Conservation (phyloP, 202 grass and related monocot genomes). For the Tripidium arundinaceum region DNA sequence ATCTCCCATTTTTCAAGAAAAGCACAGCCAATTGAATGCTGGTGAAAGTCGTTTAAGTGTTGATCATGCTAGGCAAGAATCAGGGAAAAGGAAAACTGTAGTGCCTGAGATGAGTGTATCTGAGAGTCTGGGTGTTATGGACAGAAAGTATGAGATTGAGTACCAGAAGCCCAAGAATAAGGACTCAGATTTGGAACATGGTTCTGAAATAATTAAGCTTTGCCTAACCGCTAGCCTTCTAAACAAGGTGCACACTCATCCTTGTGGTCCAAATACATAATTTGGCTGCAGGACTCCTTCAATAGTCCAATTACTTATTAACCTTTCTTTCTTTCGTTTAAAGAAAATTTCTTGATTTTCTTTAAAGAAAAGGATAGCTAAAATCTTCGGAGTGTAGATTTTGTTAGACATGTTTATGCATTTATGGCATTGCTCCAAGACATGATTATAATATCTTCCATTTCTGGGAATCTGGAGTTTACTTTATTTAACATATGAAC, state of each 20-base stretch:
- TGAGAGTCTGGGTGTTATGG: slow-evolving; percentile 9
- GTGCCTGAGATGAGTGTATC: slow-evolving; percentile 9
- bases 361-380: not conserved
- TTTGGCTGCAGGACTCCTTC: slow-evolving; percentile 1
- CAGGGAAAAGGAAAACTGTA: slow-evolving; percentile 27
- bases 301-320: no score
- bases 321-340: no score
- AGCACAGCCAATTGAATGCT: slow-evolving; percentile 20
- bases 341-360: not conserved
- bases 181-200: slow-evolving; percentile 22
- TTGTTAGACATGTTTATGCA: not conserved
- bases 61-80: slow-evolving; percentile 19
- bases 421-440: not conserved
- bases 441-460: not conserved
- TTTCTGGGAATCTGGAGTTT: not conserved
- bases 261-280: not conserved
- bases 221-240: slow-evolving; percentile 41
- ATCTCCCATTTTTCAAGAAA: slow-evolving; percentile 27
- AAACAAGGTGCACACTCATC: slow-evolving; percentile 38
- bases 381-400: not conserved
- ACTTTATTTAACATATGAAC: not conserved
- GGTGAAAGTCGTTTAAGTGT: slow-evolving; percentile 4
- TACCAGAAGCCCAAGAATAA: not conserved
- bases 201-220: slow-evolving; percentile 42
- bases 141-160: not conserved